A percentile compares a stretch with the other conserved stretches of the same genome.
These are phyloP conservation scores for Venturia nashicola DNA, from an alignment of 2,329 filamentous ascomycete species.

Conservation along the genomic window DNA sequence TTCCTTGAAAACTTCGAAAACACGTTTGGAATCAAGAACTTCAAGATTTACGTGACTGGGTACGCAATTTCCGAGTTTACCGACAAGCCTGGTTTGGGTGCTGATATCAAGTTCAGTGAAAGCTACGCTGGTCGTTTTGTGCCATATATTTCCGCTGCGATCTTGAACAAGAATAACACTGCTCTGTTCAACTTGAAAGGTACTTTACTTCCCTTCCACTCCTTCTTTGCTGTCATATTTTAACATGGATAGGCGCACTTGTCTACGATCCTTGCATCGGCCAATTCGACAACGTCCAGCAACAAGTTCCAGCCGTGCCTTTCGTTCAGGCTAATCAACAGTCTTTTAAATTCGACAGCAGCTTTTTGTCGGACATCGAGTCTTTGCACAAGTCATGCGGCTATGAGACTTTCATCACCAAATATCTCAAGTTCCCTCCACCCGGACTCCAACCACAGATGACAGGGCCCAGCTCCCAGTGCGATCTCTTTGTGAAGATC, in stretches of 20 bases:
- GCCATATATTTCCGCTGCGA: slow-evolving; percentile 11
- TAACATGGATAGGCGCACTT: slow-evolving; percentile 1
- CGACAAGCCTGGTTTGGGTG: background rate
- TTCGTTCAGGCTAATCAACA: slow-evolving; percentile 30
- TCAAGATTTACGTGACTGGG: slow-evolving; percentile 15
- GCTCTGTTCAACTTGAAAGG: slow-evolving; percentile 13
- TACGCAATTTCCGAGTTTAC: background rate
- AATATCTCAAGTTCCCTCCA: slow-evolving; percentile 10
- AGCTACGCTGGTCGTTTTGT: slow-evolving; percentile 13
- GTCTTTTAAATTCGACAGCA: slow-evolving; percentile 33
- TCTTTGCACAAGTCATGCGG: slow-evolving; percentile 31
- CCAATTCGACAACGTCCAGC: slow-evolving; percentile 9
- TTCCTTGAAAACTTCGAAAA: slow-evolving; percentile 15
- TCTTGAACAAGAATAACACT: slow-evolving; percentile 11
- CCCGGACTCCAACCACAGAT: slow-evolving; percentile 8
- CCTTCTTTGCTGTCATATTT: background rate
- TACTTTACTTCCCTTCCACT: slow-evolving; percentile 13
- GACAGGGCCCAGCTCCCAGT: background rate
- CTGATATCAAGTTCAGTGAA: background rate
- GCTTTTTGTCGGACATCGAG: slow-evolving; percentile 29
- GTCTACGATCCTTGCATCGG: slow-evolving; percentile 13
- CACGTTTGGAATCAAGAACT: slow-evolving; percentile 12
- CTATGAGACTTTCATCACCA: slow-evolving; percentile 24
- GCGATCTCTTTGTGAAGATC: slow-evolving; percentile 10
- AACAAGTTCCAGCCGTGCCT: slow-evolving; percentile 23